Evolutionary conservation across 352 stramenopile species (phyloP).

Genomic region (Phytophthora idaei): DNA sequence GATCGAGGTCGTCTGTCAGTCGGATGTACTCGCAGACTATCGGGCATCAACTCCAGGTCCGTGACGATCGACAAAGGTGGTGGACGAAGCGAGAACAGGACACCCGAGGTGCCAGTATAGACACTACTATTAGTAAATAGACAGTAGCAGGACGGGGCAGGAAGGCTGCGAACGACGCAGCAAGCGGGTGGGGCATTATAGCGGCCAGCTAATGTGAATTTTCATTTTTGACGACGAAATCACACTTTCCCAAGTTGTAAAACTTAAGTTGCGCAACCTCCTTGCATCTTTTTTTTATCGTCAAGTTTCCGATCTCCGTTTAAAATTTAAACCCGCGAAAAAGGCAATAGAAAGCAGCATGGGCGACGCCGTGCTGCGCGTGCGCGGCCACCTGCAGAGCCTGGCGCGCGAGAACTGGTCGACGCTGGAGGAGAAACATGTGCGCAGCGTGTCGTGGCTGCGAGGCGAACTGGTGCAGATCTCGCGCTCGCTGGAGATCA

Average conservation of each 20-base stretch:
- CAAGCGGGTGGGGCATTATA: slow-evolving; percentile 21
- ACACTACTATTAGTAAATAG: slow-evolving; percentile 46
- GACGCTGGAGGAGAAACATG: slow-evolving; percentile 52
- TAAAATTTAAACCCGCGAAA: slow-evolving; percentile 33
- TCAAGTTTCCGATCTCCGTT: slow-evolving; percentile 2
- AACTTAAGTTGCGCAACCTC: neutral
- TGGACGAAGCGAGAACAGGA: slow-evolving; percentile 17
- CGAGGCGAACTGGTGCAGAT: slow-evolving; percentile 58
- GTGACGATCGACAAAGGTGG: slow-evolving; percentile 1
- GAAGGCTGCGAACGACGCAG: slow-evolving; percentile 13
- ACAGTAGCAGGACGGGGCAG: slow-evolving; percentile 30
- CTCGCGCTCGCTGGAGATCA: slow-evolving; percentile 54
- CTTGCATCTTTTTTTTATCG: neutral
- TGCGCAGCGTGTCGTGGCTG: slow-evolving; percentile 52
- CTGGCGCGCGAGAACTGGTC: slow-evolving; percentile 61
- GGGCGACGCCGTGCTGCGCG: slow-evolving; percentile 70
- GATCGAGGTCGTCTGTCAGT: neutral
- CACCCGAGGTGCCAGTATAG: slow-evolving; percentile 33
- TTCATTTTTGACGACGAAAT: slow-evolving; percentile 29
- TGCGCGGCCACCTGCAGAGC: slow-evolving; percentile 59
- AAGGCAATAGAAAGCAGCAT: slow-evolving; percentile 36
- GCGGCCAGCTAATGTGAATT: slow-evolving; percentile 33
- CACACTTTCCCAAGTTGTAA: neutral
- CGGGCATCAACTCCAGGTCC: neutral
- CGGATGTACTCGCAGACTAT: neutral